Evolutionary conservation across 108 stramenopile species (phyloP), one percentile per base, ranked within the genome.

Genomic region (Cyclostephanos tholiformis): DNA sequence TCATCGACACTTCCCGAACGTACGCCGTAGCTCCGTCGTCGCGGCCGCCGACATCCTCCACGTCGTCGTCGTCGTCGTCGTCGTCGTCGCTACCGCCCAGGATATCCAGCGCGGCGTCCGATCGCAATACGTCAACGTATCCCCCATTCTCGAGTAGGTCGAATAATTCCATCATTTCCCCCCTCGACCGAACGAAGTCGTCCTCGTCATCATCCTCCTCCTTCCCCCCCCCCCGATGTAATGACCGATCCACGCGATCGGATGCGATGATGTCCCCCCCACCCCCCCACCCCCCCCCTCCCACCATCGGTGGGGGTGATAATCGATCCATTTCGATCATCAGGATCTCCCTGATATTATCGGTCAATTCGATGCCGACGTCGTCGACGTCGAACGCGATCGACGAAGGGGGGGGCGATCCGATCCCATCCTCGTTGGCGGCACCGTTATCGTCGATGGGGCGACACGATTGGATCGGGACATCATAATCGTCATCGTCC

Each of bases 81-180:
- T 63, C 53, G 30, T 63, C 65, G 38, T 57, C 11, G 13, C 38
- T 55, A 5, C 51, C 35, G 20, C 75, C 77, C 56, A 87, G 74
- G 12, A 91, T 29, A 6, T 27, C 46, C 7, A 46, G 7, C 61
- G 87, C 67, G 25, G 72, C 51, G 6, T 75, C 70, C 32, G 86
- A 74, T 63, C 72, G 75, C 43, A 92, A 57, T 27, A 81, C 74
- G 14, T 86, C 85, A 9, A 69, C 82, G 65, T 92, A 92, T 38
- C 63, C 48, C 26, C 91, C 91, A 20, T 58, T 39, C 39, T 76
- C 55, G 13, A 90, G 32, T 12, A 85, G 70, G 17, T 63, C 59
- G 19, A 65, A 69, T 11, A 88, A 49, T 6, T 53, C 57, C 50
- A 59, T 64, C 8, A 75, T 38, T 39, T 76, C 60, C 23, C 30